Evolutionary conservation across 2,329 filamentous ascomycete species (phyloP), one percentile per base, ranked within the genome.

Genomic region (Alternaria gaisen): DNA sequence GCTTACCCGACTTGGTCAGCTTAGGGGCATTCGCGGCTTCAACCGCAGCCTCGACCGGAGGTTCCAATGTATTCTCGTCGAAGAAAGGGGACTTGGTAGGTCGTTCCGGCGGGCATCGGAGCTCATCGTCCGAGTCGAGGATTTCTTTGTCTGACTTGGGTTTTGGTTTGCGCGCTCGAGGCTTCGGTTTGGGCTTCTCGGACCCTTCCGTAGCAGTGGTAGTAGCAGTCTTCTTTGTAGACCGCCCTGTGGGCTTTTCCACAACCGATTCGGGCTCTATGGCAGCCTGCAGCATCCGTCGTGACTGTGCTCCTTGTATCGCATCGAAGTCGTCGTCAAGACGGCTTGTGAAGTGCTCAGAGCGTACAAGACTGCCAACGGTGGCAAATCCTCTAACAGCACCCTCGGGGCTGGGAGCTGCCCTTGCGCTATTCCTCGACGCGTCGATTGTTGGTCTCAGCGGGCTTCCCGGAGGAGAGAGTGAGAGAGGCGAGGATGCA

Each of bases 331-430:
- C 55, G 5, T 69, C 64, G 42, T 70, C 63, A 1, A 61, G 30
- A 9, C 66, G 64, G 12, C 72, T 63, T 34, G 58, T 66, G 42
- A 76, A 71, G 48, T 73, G 70, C 40, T 72, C 68, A 2, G 72
- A 73, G 56, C 66, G 69, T n/a, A 78, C 53, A 16, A 79, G 60
- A 53, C 71, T 75, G 53, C 65, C 65, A 7, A 76, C 75, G 56
- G 75, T 77, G 68, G 73, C 73, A 54, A 78, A 79, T 22, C 75
- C 77, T 56, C 70, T 68, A 3, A 64, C 48, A 12, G 66, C 69
- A 8, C 63, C 69, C 20, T 68, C 60, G 22, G 77, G 72, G 30
- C 75, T 68, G 1, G 66, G 55, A 22, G 65, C 67, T 52, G 72
- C 74, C 42, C 70, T 66, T 28, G 71, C 71, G 5, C 72, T 73